Base-by-base conservation (phyloP, 805 yeast species). In the Zygotorulaspora chibaensis region DNA sequence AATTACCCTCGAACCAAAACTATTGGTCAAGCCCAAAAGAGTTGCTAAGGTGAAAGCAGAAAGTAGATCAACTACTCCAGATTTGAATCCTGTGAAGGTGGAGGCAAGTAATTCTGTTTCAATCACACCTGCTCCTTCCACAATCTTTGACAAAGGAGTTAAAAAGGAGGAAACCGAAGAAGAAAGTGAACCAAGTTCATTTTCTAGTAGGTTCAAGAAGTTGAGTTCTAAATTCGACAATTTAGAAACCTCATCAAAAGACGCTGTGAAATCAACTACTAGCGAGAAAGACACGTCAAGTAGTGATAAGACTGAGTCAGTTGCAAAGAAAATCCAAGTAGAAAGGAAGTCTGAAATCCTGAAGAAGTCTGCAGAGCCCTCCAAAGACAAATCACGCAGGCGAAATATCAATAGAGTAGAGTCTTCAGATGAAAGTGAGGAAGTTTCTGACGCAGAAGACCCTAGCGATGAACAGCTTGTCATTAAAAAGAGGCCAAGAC, bases 191-290 rank as follows among this genome's bases (percentile, higher is more conserved):
- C 39, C 62, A 31, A 61, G 67, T 40, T 41, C 59, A 8, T 63
- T 64, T 37, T 61, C 68, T 1, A 59, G 53, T 45, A 62, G 55
- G 45, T 64, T 64, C 40, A 64, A 61, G 38, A 56, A 65, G 42
- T 38, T 66, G 3, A 54, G 63, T 35, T 55, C 60, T n/a, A 54
- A 55, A 1, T 61, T 65, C 40, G 64, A 65, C 29, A 45, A 52
- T 3, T 34, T 52, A 2, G 47, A 45, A 11, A 30, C 36, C 7
- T 20, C 47, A 13, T 29, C 43, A 8, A 27, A 31, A 13, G 38
- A 41, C 12, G 20, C 49, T 9, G 48, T 37, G 28, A 40, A 10
- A 3, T 15, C 37, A 15, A 17, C 17, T 34, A 5, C 8, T 7
- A 34, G 6, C n/a, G 18, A 11, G 3, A 34, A 16, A n/a, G n/a